Percentiles rank a stretch among this genome's conserved stretches.
These are phyloP conservation scores for Trypanosoma congolense DNA, from an alignment of 208 protist genomes.

Conservation along the genomic window DNA sequence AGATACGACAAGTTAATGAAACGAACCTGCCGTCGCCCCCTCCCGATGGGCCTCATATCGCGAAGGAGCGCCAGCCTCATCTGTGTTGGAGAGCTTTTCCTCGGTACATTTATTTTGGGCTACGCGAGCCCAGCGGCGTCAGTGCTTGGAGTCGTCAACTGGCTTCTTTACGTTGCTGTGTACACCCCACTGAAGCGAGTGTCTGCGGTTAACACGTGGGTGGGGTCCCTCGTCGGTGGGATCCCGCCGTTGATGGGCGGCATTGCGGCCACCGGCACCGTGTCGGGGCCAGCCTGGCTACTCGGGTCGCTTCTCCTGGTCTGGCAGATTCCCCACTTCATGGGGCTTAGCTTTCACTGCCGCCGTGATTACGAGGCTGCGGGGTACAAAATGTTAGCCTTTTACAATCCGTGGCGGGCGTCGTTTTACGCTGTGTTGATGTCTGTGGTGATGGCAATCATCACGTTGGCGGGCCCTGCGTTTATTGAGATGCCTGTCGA, in stretches of 20 bases:
- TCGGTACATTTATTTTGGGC: constrained; percentile 72
- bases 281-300: constrained; percentile 55
- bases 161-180: constrained; percentile 79
- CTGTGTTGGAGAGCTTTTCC: constrained; percentile 41
- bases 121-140: constrained; percentile 48
- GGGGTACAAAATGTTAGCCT: constrained; percentile 89
- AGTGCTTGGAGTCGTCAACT: constrained; percentile 71
- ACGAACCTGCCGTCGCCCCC: constrained; percentile 79
- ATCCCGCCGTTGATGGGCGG: constrained; percentile 89
- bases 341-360: constrained; percentile 86
- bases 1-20: constrained; percentile 86
- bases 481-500: constrained; percentile 47
- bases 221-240: constrained; percentile 89
- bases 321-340: constrained; percentile 92
- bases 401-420: constrained; percentile 76
- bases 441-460: constrained; percentile 56
- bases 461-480: constrained; percentile 50
- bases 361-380: constrained; percentile 85
- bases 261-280: constrained; percentile 44
- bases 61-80: constrained; percentile 31
- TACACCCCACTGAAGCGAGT: constrained; percentile 90
- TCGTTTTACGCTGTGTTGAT: constrained; percentile 85
- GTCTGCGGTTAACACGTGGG: constrained; percentile 85
- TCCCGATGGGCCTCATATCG: constrained; percentile 74
- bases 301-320: constrained; percentile 76